Percentiles rank a stretch among this genome's conserved stretches.
Conservation (phyloP, 306 rosid genomes). For the Hippophae rhamnoides region DNA sequence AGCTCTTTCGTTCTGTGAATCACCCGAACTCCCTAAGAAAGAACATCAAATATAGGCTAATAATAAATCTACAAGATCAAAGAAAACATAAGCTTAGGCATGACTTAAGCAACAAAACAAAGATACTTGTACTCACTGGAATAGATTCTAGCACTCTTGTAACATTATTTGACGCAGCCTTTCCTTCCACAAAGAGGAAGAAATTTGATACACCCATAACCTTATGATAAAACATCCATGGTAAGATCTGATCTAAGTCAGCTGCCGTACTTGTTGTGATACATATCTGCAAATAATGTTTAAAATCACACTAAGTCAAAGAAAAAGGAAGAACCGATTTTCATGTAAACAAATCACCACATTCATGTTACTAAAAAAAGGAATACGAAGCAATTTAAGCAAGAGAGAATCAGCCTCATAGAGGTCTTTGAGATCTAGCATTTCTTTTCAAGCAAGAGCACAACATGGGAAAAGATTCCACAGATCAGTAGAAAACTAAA, state of each 20-base stretch:
- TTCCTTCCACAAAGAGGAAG: constrained; percentile 89
- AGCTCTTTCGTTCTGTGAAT: constrained; percentile 82
- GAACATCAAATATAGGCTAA: constrained; percentile 10
- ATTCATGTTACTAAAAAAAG: too few species aligned
- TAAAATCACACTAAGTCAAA: constrained; percentile 8
- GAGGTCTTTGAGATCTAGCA: not conserved
- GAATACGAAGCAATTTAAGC: too few species aligned
- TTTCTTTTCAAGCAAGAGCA: not conserved
- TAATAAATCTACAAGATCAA: not conserved
- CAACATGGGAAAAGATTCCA: too few species aligned
- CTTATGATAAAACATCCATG: constrained; percentile 98
- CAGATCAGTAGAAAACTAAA: not conserved
- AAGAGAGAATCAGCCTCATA: too few species aligned
- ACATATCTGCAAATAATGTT: constrained; percentile 50
- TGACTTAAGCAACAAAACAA: constrained; percentile 5
- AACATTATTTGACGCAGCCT: constrained; percentile 80
- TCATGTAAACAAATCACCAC: too few species aligned
- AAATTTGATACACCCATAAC: constrained; percentile 74
- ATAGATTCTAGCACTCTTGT: constrained; percentile 71
- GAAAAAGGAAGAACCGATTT: not conserved
- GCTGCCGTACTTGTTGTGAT: constrained; percentile 82
- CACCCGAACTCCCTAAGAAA: constrained; percentile 81
- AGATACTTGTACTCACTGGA: constrained; percentile 51
- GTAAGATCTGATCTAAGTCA: constrained; percentile 90
- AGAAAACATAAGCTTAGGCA: constrained; percentile 12